Evolutionary conservation across 1,284 basidiomycete species (phyloP).

Genomic region (Austroboletus novae-zelandiae): DNA sequence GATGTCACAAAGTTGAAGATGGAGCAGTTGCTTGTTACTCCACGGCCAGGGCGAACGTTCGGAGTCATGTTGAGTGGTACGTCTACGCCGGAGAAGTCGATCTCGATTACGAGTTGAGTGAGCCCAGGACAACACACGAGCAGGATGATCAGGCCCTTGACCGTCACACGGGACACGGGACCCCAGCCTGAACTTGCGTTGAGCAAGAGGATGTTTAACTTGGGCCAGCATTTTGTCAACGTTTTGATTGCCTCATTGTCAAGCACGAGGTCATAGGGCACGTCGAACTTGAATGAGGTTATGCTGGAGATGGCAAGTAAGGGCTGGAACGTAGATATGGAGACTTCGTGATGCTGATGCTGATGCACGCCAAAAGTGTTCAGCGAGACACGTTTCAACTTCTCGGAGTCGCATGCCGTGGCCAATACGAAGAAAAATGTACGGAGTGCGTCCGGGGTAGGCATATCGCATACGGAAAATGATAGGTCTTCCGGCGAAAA

Average conservation of each 20-base stretch:
- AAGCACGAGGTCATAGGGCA: background rate
- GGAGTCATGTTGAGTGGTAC: background rate
- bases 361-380: too few species aligned
- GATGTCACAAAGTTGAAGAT: constrained; percentile 22
- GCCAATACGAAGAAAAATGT: too few species aligned
- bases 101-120: constrained; percentile 11
- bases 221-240: background rate
- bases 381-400: too few species aligned
- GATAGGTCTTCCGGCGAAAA: too few species aligned
- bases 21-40: constrained; percentile 2
- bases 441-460: too few species aligned
- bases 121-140: constrained; percentile 10
- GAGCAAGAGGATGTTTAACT: constrained; percentile 3
- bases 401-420: too few species aligned
- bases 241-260: background rate
- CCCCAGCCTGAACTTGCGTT: constrained; percentile 6
- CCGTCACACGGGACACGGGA: too few species aligned
- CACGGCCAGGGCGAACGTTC: too few species aligned
- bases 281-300: background rate
- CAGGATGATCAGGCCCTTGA: constrained; percentile 15
- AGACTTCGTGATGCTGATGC: background rate
- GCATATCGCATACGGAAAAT: too few species aligned
- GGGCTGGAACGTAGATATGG: background rate
- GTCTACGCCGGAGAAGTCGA: constrained; percentile 20
- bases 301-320: background rate